phyloP scores from a whole-genome alignment of 768 basidiomycete species.

The Mycena venus region DNA sequence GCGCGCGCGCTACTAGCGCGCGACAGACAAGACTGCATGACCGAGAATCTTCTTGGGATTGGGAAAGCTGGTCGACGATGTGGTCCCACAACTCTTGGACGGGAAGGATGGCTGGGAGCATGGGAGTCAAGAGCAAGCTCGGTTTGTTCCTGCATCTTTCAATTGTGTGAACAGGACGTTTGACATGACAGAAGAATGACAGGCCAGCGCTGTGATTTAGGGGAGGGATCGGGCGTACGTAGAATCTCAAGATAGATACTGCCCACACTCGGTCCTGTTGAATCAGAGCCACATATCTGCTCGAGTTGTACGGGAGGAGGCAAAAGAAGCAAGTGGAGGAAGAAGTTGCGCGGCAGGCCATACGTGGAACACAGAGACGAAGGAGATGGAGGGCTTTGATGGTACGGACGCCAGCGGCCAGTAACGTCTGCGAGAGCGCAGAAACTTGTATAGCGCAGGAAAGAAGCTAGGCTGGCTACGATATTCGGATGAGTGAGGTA shows the following conservation, averaged over 20 bases:
- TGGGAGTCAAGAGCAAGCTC: conserved; percentile 18
- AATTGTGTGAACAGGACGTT: background rate
- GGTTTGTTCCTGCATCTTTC: background rate
- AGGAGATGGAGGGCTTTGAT: too few species aligned
- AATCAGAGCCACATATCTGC: too few species aligned
- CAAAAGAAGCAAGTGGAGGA: too few species aligned
- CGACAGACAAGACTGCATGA: conserved; percentile 4
- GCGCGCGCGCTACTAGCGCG: background rate
- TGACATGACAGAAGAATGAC: background rate
- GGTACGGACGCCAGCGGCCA: too few species aligned
- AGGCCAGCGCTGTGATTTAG: background rate
- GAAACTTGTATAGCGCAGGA: too few species aligned
- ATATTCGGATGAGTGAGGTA: too few species aligned
- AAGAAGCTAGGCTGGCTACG: too few species aligned
- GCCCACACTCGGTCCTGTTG: too few species aligned
- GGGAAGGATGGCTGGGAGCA: background rate
- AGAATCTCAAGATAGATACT: background rate
- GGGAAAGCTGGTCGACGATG: background rate
- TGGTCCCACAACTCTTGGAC: conserved; percentile 6
- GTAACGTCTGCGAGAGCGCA: too few species aligned
- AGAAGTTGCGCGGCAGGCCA: too few species aligned
- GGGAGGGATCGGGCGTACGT: background rate
- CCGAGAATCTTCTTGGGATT: background rate
- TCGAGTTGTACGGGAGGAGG: too few species aligned
- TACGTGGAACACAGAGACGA: too few species aligned